These are phyloP conservation scores for Bretschneidera sinensis DNA, from an alignment of 345 rosid genomes.

Conservation along the genomic window DNA sequence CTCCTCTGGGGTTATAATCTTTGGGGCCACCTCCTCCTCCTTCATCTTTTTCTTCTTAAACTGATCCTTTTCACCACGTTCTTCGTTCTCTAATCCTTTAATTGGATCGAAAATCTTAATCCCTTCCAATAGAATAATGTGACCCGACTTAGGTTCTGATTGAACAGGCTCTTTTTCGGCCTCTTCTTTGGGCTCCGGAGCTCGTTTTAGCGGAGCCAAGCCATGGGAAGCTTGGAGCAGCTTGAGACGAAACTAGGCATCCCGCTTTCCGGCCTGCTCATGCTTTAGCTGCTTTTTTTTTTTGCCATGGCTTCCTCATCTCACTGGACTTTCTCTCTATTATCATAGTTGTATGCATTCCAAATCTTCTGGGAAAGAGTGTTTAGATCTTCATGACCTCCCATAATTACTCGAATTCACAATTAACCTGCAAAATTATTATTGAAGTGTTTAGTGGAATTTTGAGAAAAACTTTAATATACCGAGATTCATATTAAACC, in stretches of 20 bases:
- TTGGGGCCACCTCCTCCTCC: conserved; percentile 56
- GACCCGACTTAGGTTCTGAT: conserved; percentile 53
- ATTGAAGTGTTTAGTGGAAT: background rate
- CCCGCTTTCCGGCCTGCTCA: conserved; percentile 67
- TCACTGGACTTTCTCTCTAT: conserved; percentile 71
- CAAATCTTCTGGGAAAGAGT: conserved; percentile 92
- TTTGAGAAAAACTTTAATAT: background rate
- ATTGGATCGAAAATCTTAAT: conserved; percentile 82
- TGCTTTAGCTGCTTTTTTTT: conserved; percentile 79
- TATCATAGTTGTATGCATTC: conserved; percentile 87
- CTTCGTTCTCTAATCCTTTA: conserved; percentile 28
- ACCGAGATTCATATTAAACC: too few relatives aligned
- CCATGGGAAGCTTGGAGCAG: conserved; percentile 74
- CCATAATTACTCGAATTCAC: conserved; percentile 38
- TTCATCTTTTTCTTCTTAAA: conserved; percentile 58
- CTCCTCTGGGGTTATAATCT: conserved; percentile 63
- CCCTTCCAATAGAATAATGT: conserved; percentile 88
- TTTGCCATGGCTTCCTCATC: conserved; percentile 90
- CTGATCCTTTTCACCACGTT: conserved; percentile 42
- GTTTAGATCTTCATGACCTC: conserved; percentile 93
- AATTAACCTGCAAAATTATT: conserved; percentile 5
- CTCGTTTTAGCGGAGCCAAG: conserved; percentile 49
- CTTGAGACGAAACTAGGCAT: conserved; percentile 80
- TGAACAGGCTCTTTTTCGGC: conserved; percentile 14
- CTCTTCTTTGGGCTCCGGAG: conserved; percentile 15